A percentile compares a stretch with the other conserved stretches of the same genome.
Conservation (phyloP, 2,329 filamentous ascomycete species). For the Teratosphaeria viscida region DNA sequence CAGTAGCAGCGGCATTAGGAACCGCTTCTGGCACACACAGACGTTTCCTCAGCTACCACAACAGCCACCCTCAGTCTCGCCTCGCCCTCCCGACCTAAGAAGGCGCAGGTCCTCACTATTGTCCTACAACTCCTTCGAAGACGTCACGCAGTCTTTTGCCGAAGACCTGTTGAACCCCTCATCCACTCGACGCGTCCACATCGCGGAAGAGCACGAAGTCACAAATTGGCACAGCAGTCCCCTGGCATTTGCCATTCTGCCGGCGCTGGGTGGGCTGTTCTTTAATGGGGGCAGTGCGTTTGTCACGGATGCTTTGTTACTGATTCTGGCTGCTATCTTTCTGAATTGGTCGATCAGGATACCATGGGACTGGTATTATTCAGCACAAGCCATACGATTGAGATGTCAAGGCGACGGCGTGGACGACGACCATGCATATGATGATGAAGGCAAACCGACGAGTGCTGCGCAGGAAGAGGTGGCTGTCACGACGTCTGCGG, state of each 20-base stretch:
- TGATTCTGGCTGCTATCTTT: slow-evolving; percentile 72
- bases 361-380: slow-evolving; percentile 61
- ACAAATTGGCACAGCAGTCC: slow-evolving; percentile 73
- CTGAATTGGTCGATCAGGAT: slow-evolving; percentile 85
- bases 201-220: slow-evolving; percentile 39
- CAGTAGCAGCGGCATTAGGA: background rate
- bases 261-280: slow-evolving; percentile 72
- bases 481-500: slow-evolving; percentile 3
- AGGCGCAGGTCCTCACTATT: slow-evolving; percentile 66
- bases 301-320: slow-evolving; percentile 72
- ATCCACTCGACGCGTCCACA: slow-evolving; percentile 17
- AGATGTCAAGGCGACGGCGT: background rate
- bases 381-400: slow-evolving; percentile 31
- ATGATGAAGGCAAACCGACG: slow-evolving; percentile 6
- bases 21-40: background rate
- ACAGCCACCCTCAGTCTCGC: slow-evolving; percentile 10
- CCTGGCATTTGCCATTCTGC: slow-evolving; percentile 71
- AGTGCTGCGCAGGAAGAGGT: slow-evolving; percentile 3
- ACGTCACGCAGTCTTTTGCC: slow-evolving; percentile 55
- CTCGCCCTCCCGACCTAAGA: slow-evolving; percentile 17
- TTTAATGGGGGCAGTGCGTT: slow-evolving; percentile 77
- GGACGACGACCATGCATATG: background rate
- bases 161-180: slow-evolving; percentile 55
- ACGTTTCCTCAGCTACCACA: background rate
- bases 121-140: slow-evolving; percentile 63